A percentile compares a stretch with the other conserved stretches of the same genome.
These are phyloP conservation scores for Macrotyloma uniflorum DNA, from an alignment of 306 rosid genomes.

Conservation along the genomic window DNA sequence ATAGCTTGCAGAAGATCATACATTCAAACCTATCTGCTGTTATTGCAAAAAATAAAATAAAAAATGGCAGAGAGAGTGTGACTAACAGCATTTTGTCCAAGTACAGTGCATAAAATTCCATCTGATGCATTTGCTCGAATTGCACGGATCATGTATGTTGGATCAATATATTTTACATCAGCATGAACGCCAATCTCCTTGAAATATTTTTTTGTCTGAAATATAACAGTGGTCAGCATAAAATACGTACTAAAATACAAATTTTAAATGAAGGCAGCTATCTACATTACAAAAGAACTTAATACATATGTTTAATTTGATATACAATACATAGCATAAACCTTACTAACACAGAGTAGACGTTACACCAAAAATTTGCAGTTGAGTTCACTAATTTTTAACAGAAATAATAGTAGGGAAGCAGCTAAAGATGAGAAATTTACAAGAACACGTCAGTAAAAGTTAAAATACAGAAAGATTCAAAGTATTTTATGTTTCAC, in stretches of 20 bases:
- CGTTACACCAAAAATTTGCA: not conserved
- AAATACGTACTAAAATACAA: not conserved
- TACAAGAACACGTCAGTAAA: not conserved
- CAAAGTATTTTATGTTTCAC: not conserved
- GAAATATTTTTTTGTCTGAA: slow-evolving; percentile 73
- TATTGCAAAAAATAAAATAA: not conserved
- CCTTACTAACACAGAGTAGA: not conserved
- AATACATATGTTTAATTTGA: not conserved
- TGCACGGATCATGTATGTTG: slow-evolving; percentile 98
- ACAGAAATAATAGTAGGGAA: not conserved
- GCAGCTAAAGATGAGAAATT: not conserved
- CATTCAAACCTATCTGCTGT: not conserved
- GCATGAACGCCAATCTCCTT: slow-evolving; percentile 78
- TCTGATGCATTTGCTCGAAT: slow-evolving; percentile 97
- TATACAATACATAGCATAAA: not conserved
- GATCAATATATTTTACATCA: slow-evolving; percentile 95
- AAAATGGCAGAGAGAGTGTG: slow-evolving; percentile 22
- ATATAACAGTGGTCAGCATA: slow-evolving; percentile 29
- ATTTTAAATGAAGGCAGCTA: not conserved
- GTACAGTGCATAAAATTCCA: slow-evolving; percentile 93
- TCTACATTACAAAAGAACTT: slow-evolving; percentile 14
- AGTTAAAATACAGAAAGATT: not conserved
- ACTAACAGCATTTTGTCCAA: slow-evolving; percentile 98
- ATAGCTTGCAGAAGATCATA: not conserved
- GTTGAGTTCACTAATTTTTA: not conserved